These are phyloP conservation scores for Brassica juncea DNA, from an alignment of 345 rosid genomes.

Conservation along the genomic window DNA sequence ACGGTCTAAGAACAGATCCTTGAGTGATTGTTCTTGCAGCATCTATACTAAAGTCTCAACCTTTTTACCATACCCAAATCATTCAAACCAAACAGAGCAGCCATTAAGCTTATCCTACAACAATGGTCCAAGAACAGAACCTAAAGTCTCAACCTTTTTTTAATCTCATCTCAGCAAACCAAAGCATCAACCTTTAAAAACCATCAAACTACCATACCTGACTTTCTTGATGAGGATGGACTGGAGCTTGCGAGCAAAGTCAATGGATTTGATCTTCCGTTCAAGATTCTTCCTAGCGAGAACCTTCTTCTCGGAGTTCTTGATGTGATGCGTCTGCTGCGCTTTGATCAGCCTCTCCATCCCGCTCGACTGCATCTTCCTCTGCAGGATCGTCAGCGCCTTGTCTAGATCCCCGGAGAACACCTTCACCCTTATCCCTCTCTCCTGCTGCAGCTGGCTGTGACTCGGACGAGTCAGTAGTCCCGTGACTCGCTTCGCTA, in stretches of 20 bases:
- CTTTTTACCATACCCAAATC: no score
- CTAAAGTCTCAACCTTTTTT: not conserved
- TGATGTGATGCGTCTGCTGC: constrained; percentile 63
- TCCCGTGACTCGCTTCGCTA: constrained; percentile 39
- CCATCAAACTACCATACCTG: constrained; percentile 43
- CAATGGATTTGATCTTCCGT: constrained; percentile 67
- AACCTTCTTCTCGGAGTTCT: constrained; percentile 93
- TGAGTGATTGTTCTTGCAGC: not conserved
- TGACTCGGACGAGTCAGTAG: constrained; percentile 38
- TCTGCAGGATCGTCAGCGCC: constrained; percentile 68
- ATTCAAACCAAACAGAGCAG: not conserved
- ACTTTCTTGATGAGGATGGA: constrained; percentile 72
- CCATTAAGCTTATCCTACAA: not conserved
- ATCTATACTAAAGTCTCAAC: no score
- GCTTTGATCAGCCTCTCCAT: constrained; percentile 80
- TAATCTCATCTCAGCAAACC: not conserved
- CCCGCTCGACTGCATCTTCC: constrained; percentile 84
- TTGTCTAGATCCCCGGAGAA: constrained; percentile 61
- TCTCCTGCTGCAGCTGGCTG: constrained; percentile 53
- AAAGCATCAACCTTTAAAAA: not conserved
- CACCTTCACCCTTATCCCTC: constrained; percentile 89
- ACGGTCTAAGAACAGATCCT: not conserved
- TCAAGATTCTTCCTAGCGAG: constrained; percentile 77
- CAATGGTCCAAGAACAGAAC: not conserved
- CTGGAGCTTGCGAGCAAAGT: constrained; percentile 75